Conservation (phyloP, 768 basidiomycete species). For the Amanita rimosa region DNA sequence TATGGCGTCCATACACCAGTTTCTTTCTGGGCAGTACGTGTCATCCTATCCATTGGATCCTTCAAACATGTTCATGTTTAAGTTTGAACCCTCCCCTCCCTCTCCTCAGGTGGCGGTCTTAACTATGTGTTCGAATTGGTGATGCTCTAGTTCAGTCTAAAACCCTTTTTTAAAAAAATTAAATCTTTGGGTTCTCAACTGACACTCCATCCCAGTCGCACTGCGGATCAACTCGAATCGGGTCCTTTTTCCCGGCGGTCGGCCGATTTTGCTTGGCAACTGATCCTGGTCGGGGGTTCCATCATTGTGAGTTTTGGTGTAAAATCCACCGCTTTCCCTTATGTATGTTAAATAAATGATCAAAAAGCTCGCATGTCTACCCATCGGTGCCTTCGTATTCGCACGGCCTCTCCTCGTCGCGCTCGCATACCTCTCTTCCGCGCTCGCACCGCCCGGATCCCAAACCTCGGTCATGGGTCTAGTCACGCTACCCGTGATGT, state of each 20-base stretch:
- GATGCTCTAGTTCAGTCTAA: conserved; percentile 59
- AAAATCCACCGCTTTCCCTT: no score
- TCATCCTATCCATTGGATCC: neutral
- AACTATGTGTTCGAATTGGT: conserved; percentile 53
- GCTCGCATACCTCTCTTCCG: conserved; percentile 57
- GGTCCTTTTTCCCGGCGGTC: conserved; percentile 46
- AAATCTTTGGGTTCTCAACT: neutral
- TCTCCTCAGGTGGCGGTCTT: conserved; percentile 38
- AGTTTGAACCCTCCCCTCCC: neutral
- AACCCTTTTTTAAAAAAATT: neutral
- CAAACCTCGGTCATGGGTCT: conserved; percentile 75
- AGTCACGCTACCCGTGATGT: conserved; percentile 57
- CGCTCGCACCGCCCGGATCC: conserved; percentile 52
- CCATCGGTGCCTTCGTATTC: conserved; percentile 45
- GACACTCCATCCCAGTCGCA: conserved; percentile 38
- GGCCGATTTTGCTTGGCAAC: conserved; percentile 72
- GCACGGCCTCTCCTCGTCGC: conserved; percentile 54
- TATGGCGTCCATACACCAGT: conserved; percentile 66
- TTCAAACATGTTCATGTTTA: neutral
- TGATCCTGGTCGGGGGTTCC: conserved; percentile 37
- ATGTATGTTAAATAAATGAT: no score
- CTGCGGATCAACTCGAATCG: conserved; percentile 52
- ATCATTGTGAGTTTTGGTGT: conserved; percentile 54
- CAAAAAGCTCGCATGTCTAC: conserved; percentile 43
- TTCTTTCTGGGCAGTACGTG: conserved; percentile 61